These are phyloP conservation scores for Powellomyces hirtus DNA, from an alignment of 192 early-diverging fungal species.

Conservation along the genomic window DNA sequence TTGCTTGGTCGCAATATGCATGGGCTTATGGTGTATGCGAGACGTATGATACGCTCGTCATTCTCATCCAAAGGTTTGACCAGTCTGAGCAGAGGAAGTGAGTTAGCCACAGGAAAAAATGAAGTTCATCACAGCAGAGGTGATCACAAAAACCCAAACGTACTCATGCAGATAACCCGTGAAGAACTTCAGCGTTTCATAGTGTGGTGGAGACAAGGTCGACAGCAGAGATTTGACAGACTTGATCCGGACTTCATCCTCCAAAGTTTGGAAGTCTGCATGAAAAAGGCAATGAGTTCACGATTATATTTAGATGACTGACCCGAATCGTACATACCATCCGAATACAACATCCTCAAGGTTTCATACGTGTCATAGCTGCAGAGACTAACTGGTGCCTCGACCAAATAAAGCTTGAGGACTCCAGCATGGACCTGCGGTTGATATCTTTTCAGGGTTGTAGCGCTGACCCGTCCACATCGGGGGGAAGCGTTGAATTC, in stretches of 20 bases:
- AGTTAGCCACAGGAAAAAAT: background rate
- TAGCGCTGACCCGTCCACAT: background rate
- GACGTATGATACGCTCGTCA: constrained; percentile 19
- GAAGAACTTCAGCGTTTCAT: constrained; percentile 33
- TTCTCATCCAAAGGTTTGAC: constrained; percentile 7
- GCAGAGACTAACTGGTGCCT: constrained; percentile 30
- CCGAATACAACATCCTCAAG: constrained; percentile 31
- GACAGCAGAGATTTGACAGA: constrained; percentile 24
- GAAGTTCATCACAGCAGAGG: background rate
- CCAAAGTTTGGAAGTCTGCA: constrained; percentile 13
- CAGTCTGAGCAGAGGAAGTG: too few relatives aligned
- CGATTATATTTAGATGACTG: too few relatives aligned
- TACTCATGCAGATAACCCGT: constrained; percentile 31
- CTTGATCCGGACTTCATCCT: constrained; percentile 33
- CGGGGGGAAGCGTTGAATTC: constrained; percentile 26
- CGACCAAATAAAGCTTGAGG: constrained; percentile 34
- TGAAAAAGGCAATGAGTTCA: background rate
- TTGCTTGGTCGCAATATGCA: constrained; percentile 33
- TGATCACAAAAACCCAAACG: background rate
- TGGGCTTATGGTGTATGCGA: constrained; percentile 27
- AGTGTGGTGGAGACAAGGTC: constrained; percentile 31
- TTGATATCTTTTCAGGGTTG: constrained; percentile 16
- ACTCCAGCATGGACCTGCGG: constrained; percentile 31
- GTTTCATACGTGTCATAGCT: constrained; percentile 30
- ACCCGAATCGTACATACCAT: constrained; percentile 33